These are phyloP conservation scores for Eruca vesicaria DNA, from an alignment of 441 rosid species.

Conservation along the genomic window DNA sequence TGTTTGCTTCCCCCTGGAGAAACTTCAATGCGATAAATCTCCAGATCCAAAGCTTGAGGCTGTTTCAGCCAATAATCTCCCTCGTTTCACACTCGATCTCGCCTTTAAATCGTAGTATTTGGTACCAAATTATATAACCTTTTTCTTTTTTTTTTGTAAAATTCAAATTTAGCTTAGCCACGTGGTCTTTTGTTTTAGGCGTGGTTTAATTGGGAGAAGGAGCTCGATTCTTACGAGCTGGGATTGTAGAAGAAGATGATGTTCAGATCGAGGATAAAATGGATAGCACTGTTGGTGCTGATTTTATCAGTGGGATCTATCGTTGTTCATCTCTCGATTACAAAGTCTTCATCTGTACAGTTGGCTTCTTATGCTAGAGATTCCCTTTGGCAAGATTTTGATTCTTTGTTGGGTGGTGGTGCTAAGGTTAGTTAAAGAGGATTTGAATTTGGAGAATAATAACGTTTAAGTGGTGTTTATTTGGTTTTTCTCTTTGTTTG, in stretches of 20 bases:
- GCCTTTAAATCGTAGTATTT: constrained; percentile 3
- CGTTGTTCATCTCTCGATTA: constrained; percentile 73
- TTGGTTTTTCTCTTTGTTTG: constrained; percentile 26
- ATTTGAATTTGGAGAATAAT: neutral
- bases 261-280: constrained; percentile 87
- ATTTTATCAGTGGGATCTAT: constrained; percentile 78
- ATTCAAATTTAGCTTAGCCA: too few relatives aligned
- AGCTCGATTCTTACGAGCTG: constrained; percentile 37
- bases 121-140: neutral
- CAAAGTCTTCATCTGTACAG: constrained; percentile 67
- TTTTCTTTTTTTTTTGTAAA: too few relatives aligned
- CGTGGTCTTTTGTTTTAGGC: too few relatives aligned
- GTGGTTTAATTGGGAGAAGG: constrained; percentile 27
- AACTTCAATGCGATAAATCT: constrained; percentile 22
- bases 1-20: constrained; percentile 32
- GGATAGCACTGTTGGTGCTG: constrained; percentile 76
- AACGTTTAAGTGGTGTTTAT: neutral
- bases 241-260: constrained; percentile 54
- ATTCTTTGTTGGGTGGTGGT: constrained; percentile 42
- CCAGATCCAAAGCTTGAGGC: constrained; percentile 30
- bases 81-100: constrained; percentile 33
- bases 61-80: neutral
- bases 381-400: constrained; percentile 52
- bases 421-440: constrained; percentile 23
- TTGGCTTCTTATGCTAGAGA: constrained; percentile 55